Evolutionary conservation across 2,329 filamentous ascomycete species (phyloP).

Genomic region (Verticillium isaacii): DNA sequence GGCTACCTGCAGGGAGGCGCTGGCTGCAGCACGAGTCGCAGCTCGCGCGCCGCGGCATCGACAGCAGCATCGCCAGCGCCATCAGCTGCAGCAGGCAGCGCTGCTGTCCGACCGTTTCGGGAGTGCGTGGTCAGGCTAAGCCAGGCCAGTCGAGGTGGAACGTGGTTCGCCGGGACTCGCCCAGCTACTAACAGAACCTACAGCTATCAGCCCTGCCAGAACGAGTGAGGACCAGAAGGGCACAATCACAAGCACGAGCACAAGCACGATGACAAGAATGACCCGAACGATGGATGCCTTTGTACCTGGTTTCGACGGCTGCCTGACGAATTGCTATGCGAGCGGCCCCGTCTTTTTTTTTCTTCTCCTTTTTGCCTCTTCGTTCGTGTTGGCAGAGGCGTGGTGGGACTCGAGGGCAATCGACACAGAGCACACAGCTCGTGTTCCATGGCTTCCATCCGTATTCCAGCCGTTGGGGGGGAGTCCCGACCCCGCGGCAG

Average conservation of each 20-base stretch:
- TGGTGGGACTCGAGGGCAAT: background rate
- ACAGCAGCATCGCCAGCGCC: too few relatives aligned
- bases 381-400: background rate
- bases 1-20: background rate
- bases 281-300: background rate
- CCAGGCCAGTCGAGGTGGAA: background rate
- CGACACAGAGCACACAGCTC: background rate
- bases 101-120: background rate
- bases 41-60: too few relatives aligned
- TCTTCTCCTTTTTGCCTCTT: background rate
- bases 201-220: background rate
- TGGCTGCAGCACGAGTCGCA: background rate
- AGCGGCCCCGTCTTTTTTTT: background rate
- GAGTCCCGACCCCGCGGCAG: background rate
- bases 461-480: background rate
- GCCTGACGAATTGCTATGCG: background rate
- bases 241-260: background rate
- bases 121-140: background rate
- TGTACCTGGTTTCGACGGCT: background rate
- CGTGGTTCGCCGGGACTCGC: background rate
- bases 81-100: background rate
- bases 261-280: background rate
- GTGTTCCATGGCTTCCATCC: background rate
- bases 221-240: background rate
- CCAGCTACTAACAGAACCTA: background rate